Base-by-base conservation (phyloP, 305 asterid species). In the Fraxinus ornus region DNA sequence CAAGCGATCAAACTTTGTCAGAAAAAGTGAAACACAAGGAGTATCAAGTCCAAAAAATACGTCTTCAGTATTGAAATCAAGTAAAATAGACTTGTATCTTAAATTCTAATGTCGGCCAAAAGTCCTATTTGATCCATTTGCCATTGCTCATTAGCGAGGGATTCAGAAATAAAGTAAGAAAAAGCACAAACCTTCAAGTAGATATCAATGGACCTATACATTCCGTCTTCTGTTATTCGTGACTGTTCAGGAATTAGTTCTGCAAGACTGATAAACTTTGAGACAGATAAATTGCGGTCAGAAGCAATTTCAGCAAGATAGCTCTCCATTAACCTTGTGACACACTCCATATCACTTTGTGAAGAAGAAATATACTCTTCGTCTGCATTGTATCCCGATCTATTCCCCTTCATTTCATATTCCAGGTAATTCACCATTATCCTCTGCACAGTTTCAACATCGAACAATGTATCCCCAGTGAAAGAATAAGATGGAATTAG, bases 161-260 rank as follows among this genome's bases (percentile, higher is more conserved):
- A 19, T 62, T 62, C 28, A 62, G 71, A 62, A 62, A 62, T 22
- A 62, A 62, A 21, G 12, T 19, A n/a, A 66, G 75, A 76, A 64
- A 44, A 55, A 44, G 41, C 24, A 79, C 83, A 37, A 75, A 94
- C 99, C 98, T 96, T 96, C 90, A 96, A 83, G 90, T 89, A 94
- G 81, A 96, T 96, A 86, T 96, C 98, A 39, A 91, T 91, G 82
- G 98, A 94, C 55, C 98, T 88, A 82, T 96, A 96, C 91, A 93
- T 93, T 62, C 98, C 98, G 77, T 96, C 99, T 64, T 96, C 99
- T 1, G 97, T 92, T 47, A 84, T 41, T 79, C 94, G 89, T 5
- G 95, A 84, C 79, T 88, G 97, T 37, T 93, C 99, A 0, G 99
- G 99, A 41, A 94, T 83, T 22, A 94, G 89, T 80, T 93, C 97